Evolutionary conservation across 2,329 filamentous ascomycete species (phyloP).

Genomic region (Acrocalymma vagum): DNA sequence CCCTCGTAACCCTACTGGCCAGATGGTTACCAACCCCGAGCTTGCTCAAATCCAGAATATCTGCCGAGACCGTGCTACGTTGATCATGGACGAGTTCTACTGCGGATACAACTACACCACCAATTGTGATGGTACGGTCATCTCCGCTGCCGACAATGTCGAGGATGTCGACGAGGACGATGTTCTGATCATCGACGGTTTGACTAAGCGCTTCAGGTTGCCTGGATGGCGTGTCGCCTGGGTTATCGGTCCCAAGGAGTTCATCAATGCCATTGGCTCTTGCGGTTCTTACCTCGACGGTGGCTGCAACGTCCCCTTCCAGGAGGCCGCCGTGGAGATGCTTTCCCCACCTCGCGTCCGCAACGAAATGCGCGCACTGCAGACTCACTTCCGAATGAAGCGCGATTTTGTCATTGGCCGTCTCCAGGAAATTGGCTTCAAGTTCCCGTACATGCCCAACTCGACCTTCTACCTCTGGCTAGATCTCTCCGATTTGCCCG

Average conservation of each 20-base stretch:
- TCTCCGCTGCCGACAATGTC: conserved; percentile 89
- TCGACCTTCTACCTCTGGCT: conserved; percentile 95
- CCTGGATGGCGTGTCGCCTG: conserved; percentile 97
- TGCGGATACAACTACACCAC: conserved; percentile 89
- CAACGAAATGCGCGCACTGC: conserved; percentile 87
- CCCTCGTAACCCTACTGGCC: conserved; percentile 91
- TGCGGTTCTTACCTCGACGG: conserved; percentile 95
- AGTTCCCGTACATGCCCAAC: conserved; percentile 80
- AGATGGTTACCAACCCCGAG: conserved; percentile 85
- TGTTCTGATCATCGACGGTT: conserved; percentile 91
- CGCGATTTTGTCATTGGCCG: conserved; percentile 88
- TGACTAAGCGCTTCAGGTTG: conserved; percentile 96
- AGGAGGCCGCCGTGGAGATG: conserved; percentile 92
- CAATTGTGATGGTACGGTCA: conserved; percentile 87
- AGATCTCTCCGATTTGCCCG: conserved; percentile 71
- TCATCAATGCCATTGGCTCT: conserved; percentile 90
- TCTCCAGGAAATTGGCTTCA: conserved; percentile 85
- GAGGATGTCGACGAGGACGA: conserved; percentile 81
- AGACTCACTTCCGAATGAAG: conserved; percentile 90
- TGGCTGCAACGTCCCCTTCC: conserved; percentile 93
- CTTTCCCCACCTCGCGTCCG: conserved; percentile 84
- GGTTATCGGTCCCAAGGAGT: conserved; percentile 96
- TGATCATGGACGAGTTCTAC: conserved; percentile 98
- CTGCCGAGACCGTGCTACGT: conserved; percentile 86
- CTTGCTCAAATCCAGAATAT: conserved; percentile 91